phyloP scores from a whole-genome alignment of 2,329 filamentous ascomycete genomes.

The Venturia nashicola region DNA sequence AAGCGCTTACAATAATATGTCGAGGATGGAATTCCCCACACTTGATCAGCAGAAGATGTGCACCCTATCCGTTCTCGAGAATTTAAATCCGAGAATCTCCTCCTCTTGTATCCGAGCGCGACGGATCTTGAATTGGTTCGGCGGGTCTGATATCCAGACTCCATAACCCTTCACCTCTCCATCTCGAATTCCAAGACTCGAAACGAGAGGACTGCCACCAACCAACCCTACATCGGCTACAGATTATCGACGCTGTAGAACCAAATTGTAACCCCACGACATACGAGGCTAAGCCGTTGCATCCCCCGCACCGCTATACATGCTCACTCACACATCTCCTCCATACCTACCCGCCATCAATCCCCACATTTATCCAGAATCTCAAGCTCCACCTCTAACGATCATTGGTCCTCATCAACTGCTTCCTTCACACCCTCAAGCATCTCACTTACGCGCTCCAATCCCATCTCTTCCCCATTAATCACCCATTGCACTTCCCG shows the following conservation, averaged over 20 bases:
- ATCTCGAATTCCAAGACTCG: neutral
- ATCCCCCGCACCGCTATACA: neutral
- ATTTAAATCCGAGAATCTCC: neutral
- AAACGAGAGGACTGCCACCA: neutral
- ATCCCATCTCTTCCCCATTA: neutral
- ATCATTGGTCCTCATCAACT: neutral
- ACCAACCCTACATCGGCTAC: neutral
- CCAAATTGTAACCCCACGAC: neutral
- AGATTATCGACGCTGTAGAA: neutral
- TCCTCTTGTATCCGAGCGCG: neutral
- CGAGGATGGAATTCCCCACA: neutral
- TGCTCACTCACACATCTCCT: neutral
- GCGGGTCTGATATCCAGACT: neutral
- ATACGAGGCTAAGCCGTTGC: neutral
- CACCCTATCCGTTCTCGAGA: neutral
- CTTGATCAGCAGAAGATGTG: neutral
- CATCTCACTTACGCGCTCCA: neutral
- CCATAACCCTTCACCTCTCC: neutral
- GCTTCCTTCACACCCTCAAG: neutral
- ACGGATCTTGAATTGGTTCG: neutral
- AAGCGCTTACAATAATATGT: neutral
- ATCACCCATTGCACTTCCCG: too few relatives aligned
- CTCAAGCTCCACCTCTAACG: neutral
- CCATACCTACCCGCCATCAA: neutral
- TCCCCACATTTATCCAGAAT: neutral